Evolutionary conservation across 164 flowering plant species (phyloP), one percentile per base, ranked within the genome.

Genomic region (Vitis riparia): DNA sequence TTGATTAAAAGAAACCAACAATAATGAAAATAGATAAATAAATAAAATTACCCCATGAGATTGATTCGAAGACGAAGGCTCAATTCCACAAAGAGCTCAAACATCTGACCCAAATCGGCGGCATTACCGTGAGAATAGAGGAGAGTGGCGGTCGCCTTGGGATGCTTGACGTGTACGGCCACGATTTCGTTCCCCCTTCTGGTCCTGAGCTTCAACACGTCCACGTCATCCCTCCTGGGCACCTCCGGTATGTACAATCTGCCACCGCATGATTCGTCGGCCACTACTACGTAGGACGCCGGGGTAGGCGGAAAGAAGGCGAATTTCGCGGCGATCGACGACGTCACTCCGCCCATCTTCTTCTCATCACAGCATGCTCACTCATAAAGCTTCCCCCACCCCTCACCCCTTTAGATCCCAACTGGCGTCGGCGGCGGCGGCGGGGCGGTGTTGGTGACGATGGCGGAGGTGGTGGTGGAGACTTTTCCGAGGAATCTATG

Each of bases 121-220:
- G 97, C 97, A 72, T 92, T 92, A n/a, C 97, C 93, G 65, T 92
- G 97, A n/a, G 96, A 91, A 68, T 92, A 91, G 12, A 92, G 82
- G 37, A 92, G 48, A 5, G 98, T 92, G 1, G 84, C 79, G 0
- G 85, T 71, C 1, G 98, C 92, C 60, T 74, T 86, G 2, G 88
- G 92, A 58, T 90, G 82, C 68, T 66, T 82, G 11, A 92, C 73
- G 67, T 90, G 82, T 6, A 92, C 76, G 19, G 94, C 90, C 11
- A 91, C 88, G 73, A 92, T 81, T 1, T 90, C 90, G 66, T 88
- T 84, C 4, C 97, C 96, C 0, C 94, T 78, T 6, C 88, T 79
- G 1, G 91, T 92, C 19, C 82, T 69, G 7, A 92, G 88, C 87
- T 77, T 87, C 73, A 85, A 67, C 0, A 89, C 86, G n/a, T 90